A percentile compares a stretch with the other conserved stretches of the same genome.
Evolutionary conservation across 2,329 filamentous ascomycete genomes (phyloP).

Genomic region (Fusarium sp.): DNA sequence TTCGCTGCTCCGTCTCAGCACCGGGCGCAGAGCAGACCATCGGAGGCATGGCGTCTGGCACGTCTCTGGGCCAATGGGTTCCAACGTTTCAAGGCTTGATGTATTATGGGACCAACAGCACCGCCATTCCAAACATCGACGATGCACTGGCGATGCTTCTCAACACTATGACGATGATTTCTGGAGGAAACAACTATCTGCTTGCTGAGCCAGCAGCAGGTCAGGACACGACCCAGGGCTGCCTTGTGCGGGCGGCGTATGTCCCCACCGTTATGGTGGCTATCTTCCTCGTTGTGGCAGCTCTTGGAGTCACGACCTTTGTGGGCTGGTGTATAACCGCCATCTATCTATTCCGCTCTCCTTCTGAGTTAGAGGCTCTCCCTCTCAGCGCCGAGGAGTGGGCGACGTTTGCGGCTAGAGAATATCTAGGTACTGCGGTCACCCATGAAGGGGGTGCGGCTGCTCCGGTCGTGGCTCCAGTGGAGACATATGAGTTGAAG

Average conservation of each 20-base stretch:
- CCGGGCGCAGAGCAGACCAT: neutral
- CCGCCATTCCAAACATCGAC: neutral
- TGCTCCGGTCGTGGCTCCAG: neutral
- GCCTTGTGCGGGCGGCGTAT: neutral
- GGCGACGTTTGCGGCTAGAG: neutral
- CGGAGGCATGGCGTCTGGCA: neutral
- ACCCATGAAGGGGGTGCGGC: neutral
- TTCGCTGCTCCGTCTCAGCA: neutral
- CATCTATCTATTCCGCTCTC: neutral
- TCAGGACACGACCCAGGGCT: neutral
- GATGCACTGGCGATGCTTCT: neutral
- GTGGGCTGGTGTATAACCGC: neutral
- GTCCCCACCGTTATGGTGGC: neutral
- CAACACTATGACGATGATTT: slow-evolving; percentile 1
- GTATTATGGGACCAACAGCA: neutral
- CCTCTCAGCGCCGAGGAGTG: neutral
- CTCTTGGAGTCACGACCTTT: neutral
- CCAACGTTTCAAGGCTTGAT: neutral
- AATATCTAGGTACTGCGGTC: neutral
- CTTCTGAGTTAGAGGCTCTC: neutral
- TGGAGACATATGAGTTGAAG: neutral
- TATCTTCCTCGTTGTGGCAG: neutral
- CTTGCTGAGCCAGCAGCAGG: neutral
- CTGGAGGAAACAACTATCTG: neutral
- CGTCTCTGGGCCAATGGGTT: neutral